Percentiles rank a stretch among this genome's conserved stretches.
Conservation (phyloP, 2,329 filamentous ascomycete genomes). For the Apiospora koreana region DNA sequence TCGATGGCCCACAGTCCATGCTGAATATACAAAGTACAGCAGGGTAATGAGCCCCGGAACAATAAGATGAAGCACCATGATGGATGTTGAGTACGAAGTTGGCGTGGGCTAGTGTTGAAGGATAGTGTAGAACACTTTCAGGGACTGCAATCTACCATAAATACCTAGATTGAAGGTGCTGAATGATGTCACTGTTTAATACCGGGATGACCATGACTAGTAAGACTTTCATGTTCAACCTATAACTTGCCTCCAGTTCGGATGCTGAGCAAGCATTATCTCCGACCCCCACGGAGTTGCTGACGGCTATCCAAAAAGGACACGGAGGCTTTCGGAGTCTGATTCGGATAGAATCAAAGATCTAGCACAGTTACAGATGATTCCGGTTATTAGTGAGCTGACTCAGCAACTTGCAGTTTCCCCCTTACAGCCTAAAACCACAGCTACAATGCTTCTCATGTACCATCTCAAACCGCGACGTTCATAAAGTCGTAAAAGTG, state of each 20-base stretch:
- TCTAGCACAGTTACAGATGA: neutral
- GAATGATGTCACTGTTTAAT: neutral
- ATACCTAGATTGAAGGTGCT: neutral
- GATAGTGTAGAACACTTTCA: too few species aligned
- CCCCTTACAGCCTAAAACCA: neutral
- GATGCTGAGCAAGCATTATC: neutral
- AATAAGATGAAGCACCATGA: neutral
- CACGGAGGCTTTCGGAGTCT: neutral
- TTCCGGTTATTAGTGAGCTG: neutral
- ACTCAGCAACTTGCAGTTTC: neutral
- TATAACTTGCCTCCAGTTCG: neutral
- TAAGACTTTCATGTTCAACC: neutral
- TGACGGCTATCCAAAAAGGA: neutral
- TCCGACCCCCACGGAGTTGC: neutral
- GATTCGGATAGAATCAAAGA: neutral
- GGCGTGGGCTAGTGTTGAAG: too few species aligned
- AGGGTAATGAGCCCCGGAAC: conserved; percentile 1
- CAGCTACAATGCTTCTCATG: neutral
- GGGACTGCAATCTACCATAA: too few species aligned
- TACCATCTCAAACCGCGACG: too few species aligned
- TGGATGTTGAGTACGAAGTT: neutral
- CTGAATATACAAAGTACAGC: conserved; percentile 15
- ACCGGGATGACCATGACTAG: neutral
- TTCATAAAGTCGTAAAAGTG: neutral
- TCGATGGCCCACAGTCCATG: conserved; percentile 16